Evolutionary conservation across 2,329 filamentous ascomycete genomes (phyloP), one percentile per base, ranked within the genome.

Genomic region (Claviceps sp.): DNA sequence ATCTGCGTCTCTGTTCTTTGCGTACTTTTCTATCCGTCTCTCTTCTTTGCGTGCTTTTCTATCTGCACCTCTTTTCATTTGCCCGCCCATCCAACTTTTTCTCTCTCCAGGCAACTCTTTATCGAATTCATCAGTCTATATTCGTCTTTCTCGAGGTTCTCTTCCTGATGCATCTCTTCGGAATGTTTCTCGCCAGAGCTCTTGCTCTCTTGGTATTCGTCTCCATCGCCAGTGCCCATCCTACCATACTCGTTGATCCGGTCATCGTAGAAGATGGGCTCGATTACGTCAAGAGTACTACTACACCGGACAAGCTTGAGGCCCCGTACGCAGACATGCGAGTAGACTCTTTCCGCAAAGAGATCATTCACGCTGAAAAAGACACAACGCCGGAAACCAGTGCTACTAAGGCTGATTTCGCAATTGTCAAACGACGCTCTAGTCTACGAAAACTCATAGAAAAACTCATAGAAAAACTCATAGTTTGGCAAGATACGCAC

Each of bases 401-500:
- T 16, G 8, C 30, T 30, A 30, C 30, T 9, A 30, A 30, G 9
- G 9, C 30, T 9, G 30, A 30, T 11, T 11, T 4, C 30, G 30
- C 30, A 30, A 11, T 30, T 30, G 30, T 1, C 30, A 30, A 30
- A 30, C 30, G 30, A 11, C 8, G 9, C 9, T 30, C 4, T 1
- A 2, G 2, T 14, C 18, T 2, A 30, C 20, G 37, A 22, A 22
- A 22, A 22, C 3, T 22, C 20, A 22, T 50, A n/a, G n/a, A n/a
- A 22, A 22, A 22, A 22, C 3, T 22, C 20, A 22, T 50, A n/a
- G 41, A 50, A 22, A 22, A 22, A 22, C 3, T 22, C 20, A 3
- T 50, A n/a, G n/a, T 47, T 16, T 34, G 24, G 22, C 40, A 53
- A 2, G 53, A 57, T 41, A 60, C 58, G 16, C 52, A 48, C 47